Conservation (phyloP, 2,329 filamentous ascomycete genomes). For the Akanthomyces uredinophilus region DNA sequence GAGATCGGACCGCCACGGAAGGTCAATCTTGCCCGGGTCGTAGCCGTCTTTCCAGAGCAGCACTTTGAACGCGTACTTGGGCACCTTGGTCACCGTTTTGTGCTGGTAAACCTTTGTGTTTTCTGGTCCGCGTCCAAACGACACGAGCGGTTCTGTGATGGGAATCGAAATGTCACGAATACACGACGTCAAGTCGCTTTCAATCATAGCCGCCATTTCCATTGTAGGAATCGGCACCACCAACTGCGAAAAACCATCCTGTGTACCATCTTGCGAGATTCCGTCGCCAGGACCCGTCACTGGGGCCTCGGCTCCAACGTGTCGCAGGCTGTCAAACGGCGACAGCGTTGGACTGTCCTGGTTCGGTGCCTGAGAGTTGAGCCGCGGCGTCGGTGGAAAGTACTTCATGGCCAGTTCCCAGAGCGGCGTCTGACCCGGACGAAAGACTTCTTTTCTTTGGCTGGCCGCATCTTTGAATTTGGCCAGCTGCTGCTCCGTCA, state of each 20-base stretch:
- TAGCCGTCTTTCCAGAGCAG: constrained; percentile 67
- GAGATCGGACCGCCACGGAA: constrained; percentile 38
- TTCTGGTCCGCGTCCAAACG: constrained; percentile 68
- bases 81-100: constrained; percentile 62
- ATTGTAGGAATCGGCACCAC: constrained; percentile 8
- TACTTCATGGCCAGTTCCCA: constrained; percentile 56
- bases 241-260: constrained; percentile 21
- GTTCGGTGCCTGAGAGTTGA: constrained; percentile 16
- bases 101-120: constrained; percentile 66
- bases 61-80: constrained; percentile 76
- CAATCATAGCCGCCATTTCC: constrained; percentile 54
- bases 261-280: not conserved
- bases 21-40: constrained; percentile 51
- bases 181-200: constrained; percentile 60
- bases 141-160: constrained; percentile 62
- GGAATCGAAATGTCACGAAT: constrained; percentile 58
- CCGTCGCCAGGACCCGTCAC: not conserved
- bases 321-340: constrained; percentile 17
- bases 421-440: constrained; percentile 43
- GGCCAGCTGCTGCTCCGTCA: constrained; percentile 55
- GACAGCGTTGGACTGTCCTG: constrained; percentile 2
- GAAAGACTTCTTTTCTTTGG: constrained; percentile 48
- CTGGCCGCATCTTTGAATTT: constrained; percentile 50
- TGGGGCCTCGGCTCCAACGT: constrained; percentile 16
- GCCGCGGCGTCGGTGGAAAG: constrained; percentile 43